These are phyloP conservation scores for Penicillium sp. DNA, from an alignment of 2,329 filamentous ascomycete genomes.

Conservation along the genomic window DNA sequence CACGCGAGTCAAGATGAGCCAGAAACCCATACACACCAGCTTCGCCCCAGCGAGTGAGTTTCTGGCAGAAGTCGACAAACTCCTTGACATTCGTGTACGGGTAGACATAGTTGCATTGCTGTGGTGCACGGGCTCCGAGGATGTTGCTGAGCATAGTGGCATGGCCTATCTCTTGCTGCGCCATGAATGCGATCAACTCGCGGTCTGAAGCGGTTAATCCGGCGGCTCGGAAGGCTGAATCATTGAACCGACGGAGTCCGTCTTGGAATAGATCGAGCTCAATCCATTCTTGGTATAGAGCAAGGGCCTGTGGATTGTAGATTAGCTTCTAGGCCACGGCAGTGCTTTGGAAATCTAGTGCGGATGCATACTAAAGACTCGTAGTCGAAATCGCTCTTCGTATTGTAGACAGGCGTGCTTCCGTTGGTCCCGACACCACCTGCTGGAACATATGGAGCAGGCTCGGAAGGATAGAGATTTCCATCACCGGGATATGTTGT, in stretches of 20 bases:
- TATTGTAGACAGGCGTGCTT: slow-evolving; percentile 71
- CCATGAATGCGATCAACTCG: slow-evolving; percentile 73
- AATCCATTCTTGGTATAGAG: slow-evolving; percentile 79
- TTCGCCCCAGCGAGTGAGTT: slow-evolving; percentile 79
- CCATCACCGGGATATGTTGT: slow-evolving; percentile 73
- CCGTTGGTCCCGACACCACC: slow-evolving; percentile 78
- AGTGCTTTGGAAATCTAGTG: not conserved
- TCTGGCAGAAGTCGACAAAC: slow-evolving; percentile 81
- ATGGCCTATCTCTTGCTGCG: slow-evolving; percentile 73
- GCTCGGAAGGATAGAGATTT: slow-evolving; percentile 63
- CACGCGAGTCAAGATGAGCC: slow-evolving; percentile 72
- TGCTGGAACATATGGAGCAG: slow-evolving; percentile 69
- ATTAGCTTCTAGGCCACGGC: not conserved
- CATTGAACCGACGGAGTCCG: slow-evolving; percentile 68
- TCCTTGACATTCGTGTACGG: slow-evolving; percentile 72
- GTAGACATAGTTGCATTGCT: slow-evolving; percentile 80
- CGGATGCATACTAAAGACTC: slow-evolving; percentile 59
- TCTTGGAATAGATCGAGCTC: slow-evolving; percentile 81
- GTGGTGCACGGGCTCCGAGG: slow-evolving; percentile 67
- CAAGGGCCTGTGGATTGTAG: slow-evolving; percentile 52
- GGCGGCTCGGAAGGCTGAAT: slow-evolving; percentile 66
- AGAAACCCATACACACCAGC: slow-evolving; percentile 79
- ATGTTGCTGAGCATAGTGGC: slow-evolving; percentile 76
- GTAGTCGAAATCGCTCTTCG: slow-evolving; percentile 80
- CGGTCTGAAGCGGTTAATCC: slow-evolving; percentile 70